These are phyloP conservation scores for Ceratobasidium sp. DNA, from an alignment of 1,284 basidiomycete species.

Conservation along the genomic window DNA sequence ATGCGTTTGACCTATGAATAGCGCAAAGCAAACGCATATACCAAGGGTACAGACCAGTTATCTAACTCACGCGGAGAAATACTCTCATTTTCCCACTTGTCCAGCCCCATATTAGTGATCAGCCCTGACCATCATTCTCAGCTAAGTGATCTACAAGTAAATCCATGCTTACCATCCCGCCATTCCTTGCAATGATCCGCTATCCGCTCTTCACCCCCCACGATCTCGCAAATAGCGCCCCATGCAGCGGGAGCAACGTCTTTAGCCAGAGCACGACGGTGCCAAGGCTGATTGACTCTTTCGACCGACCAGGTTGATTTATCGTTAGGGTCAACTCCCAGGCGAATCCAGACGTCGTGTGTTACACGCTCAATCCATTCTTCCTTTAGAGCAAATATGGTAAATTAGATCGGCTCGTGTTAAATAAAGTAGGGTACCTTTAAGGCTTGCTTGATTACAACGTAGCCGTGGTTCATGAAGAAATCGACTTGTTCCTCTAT, in stretches of 20 bases:
- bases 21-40: background rate
- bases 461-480: slow-evolving; percentile 48
- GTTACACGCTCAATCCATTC: slow-evolving; percentile 39
- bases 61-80: slow-evolving; percentile 36
- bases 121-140: slow-evolving; percentile 26
- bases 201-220: slow-evolving; percentile 44
- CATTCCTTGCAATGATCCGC: slow-evolving; percentile 43
- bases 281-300: slow-evolving; percentile 53
- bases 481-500: slow-evolving; percentile 49
- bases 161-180: slow-evolving; percentile 37
- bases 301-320: slow-evolving; percentile 55
- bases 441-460: slow-evolving; percentile 37
- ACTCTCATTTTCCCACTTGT: slow-evolving; percentile 45
- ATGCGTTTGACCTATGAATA: background rate
- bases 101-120: slow-evolving; percentile 44
- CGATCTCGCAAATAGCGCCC: slow-evolving; percentile 52
- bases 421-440: background rate
- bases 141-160: background rate
- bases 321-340: slow-evolving; percentile 54
- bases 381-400: background rate
- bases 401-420: background rate
- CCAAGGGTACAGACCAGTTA: slow-evolving; percentile 36
- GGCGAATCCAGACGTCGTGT: slow-evolving; percentile 53
- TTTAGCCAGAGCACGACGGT: slow-evolving; percentile 51
- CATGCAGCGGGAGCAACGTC: slow-evolving; percentile 53